Percentiles rank a stretch among this genome's conserved stretches.
These are phyloP conservation scores for Aspergillus cristatus DNA, from an alignment of 495 filamentous ascomycete species.

Conservation along the genomic window DNA sequence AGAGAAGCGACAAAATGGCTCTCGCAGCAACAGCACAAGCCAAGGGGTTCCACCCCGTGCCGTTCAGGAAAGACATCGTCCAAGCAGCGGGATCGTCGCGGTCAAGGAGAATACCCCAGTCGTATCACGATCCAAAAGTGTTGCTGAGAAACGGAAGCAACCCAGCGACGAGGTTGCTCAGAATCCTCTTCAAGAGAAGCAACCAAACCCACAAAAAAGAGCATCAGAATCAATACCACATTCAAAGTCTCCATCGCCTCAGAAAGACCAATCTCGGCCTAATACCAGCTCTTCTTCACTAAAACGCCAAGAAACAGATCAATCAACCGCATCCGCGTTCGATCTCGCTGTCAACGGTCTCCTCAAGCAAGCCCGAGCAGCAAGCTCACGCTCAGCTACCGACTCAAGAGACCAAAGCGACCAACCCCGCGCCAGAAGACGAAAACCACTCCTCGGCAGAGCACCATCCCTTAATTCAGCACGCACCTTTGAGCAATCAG, in stretches of 20 bases:
- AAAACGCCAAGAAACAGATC: constrained; percentile 12
- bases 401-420: constrained; percentile 8
- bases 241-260: constrained; percentile 19
- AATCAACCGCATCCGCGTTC: constrained; percentile 13
- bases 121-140: not conserved
- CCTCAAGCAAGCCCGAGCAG: constrained; percentile 33
- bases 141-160: not conserved
- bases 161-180: too few species aligned
- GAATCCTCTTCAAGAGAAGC: not conserved
- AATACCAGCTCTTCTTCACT: constrained; percentile 1
- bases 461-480: constrained; percentile 34
- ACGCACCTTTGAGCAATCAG: constrained; percentile 13
- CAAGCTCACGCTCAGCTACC: constrained; percentile 22
- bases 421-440: constrained; percentile 11
- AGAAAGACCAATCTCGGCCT: constrained; percentile 5
- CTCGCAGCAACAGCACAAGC: constrained; percentile 8
- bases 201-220: constrained; percentile 8
- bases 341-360: constrained; percentile 31
- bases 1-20: constrained; percentile 15
- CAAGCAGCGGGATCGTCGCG: not conserved
- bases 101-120: not conserved
- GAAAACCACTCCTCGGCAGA: constrained; percentile 41
- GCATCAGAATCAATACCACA: constrained; percentile 20
- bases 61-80: too few species aligned
- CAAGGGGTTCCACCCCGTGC: constrained; percentile 7